phyloP scores from a whole-genome alignment of 1,284 basidiomycete species.

The Cutaneotrichosporon dermatis region DNA sequence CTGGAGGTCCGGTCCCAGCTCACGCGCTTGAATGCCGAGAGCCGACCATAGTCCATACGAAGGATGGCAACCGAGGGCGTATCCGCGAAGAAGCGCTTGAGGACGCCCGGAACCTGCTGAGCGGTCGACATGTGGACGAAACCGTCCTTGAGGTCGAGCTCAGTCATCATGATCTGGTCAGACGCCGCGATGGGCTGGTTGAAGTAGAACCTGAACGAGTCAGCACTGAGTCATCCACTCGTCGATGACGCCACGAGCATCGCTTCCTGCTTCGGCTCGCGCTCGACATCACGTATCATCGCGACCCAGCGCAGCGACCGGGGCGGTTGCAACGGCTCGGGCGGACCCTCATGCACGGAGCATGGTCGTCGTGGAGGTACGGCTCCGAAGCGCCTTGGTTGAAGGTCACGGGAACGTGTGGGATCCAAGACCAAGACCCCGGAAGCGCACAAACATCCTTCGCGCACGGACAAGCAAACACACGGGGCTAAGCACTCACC shows the following conservation, averaged over 20 bases:
- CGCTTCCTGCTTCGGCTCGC: no score
- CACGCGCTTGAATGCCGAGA: constrained; percentile 37
- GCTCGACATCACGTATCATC: no score
- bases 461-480: no score
- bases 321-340: no score
- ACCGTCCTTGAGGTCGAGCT: constrained; percentile 47
- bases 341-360: no score
- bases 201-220: constrained; percentile 4
- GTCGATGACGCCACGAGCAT: no score
- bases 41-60: constrained; percentile 46
- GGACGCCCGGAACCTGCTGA: constrained; percentile 56
- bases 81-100: constrained; percentile 57
- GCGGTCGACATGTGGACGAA: constrained; percentile 63
- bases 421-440: no score
- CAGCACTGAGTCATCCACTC: background rate
- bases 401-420: no score
- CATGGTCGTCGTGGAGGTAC: no score
- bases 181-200: constrained; percentile 36
- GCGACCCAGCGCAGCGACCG: no score
- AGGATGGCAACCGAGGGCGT: constrained; percentile 53
- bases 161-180: constrained; percentile 31
- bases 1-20: constrained; percentile 31
- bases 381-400: no score
- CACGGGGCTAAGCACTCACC: constrained; percentile 22
- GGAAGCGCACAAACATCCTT: no score